phyloP scores from a whole-genome alignment of 2,329 filamentous ascomycete genomes.

The Clonostachys rhizophaga region DNA sequence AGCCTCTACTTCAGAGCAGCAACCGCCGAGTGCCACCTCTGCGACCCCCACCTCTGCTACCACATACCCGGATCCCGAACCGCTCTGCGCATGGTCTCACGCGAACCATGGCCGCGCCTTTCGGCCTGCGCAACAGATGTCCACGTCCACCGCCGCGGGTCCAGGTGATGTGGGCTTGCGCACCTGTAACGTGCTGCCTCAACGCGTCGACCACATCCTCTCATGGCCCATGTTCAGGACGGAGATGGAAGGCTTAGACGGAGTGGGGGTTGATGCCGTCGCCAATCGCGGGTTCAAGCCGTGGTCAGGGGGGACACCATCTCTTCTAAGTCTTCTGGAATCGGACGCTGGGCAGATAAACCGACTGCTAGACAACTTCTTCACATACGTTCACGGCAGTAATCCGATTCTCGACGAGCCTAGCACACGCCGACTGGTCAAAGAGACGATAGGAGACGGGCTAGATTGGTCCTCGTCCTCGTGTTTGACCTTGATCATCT shows the following conservation, averaged over 20 bases:
- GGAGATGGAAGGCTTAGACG: not conserved
- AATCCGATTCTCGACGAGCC: slow-evolving; percentile 46
- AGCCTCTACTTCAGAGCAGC: no score
- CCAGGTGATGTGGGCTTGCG: not conserved
- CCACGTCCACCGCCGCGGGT: not conserved
- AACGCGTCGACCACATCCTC: not conserved
- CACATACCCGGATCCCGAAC: not conserved
- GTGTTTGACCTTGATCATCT: slow-evolving; percentile 39
- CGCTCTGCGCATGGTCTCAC: not conserved
- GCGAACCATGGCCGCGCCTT: not conserved
- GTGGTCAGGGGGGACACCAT: slow-evolving; percentile 1
- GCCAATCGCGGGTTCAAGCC: not conserved
- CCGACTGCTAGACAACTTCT: slow-evolving; percentile 37
- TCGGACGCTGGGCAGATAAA: slow-evolving; percentile 18
- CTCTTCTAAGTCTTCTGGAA: slow-evolving; percentile 1
- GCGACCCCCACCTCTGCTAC: not conserved
- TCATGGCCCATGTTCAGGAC: not conserved
- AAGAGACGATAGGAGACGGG: slow-evolving; percentile 31
- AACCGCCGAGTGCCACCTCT: not conserved
- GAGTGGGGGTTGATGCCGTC: not conserved
- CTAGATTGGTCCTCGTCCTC: slow-evolving; percentile 37
- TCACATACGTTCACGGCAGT: slow-evolving; percentile 41
- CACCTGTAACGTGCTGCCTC: slow-evolving; percentile 1
- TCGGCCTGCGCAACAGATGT: not conserved
- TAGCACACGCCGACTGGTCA: slow-evolving; percentile 27